Percentiles rank a stretch among this genome's conserved stretches.
These are phyloP conservation scores for Blastobotrys arbuscula DNA, from an alignment of 1,139 yeast genomes.

Conservation along the genomic window DNA sequence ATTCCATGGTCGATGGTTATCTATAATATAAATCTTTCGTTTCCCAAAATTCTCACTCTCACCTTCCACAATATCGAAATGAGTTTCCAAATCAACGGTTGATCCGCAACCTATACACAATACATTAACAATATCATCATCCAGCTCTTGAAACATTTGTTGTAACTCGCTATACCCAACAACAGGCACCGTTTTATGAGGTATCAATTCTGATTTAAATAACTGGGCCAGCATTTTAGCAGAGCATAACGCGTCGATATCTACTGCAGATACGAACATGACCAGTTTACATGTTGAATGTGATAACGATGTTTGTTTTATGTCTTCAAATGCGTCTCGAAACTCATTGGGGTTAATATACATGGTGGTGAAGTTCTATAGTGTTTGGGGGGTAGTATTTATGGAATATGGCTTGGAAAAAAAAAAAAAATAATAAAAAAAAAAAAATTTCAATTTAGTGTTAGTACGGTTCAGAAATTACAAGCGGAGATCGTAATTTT, in stretches of 20 bases:
- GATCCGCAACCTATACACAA: constrained; percentile 94
- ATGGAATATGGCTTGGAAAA: too few relatives aligned
- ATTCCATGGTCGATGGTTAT: constrained; percentile 96
- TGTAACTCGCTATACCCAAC: constrained; percentile 83
- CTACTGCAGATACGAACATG: constrained; percentile 84
- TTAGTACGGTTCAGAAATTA: too few relatives aligned
- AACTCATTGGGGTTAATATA: constrained; percentile 30
- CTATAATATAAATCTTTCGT: constrained; percentile 69
- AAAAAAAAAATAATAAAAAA: too few relatives aligned
- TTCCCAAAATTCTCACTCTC: constrained; percentile 26
- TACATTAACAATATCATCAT: constrained; percentile 71
- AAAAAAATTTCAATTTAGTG: too few relatives aligned
- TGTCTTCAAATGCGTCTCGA: constrained; percentile 27
- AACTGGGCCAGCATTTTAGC: constrained; percentile 67
- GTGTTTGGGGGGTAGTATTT: too few relatives aligned
- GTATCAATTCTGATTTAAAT: constrained; percentile 75
- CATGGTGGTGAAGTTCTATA: too few relatives aligned
- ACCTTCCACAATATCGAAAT: constrained; percentile 57
- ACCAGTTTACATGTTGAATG: constrained; percentile 89
- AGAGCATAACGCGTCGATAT: constrained; percentile 89
- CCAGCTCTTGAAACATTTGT: constrained; percentile 56
- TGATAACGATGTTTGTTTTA: constrained; percentile 42
- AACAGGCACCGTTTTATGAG: constrained; percentile 88
- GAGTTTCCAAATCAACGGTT: constrained; percentile 76
- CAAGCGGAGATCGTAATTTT: too few relatives aligned